Evolutionary conservation across 345 rosid genomes (phyloP).

Genomic region (Cardamine occulta): DNA sequence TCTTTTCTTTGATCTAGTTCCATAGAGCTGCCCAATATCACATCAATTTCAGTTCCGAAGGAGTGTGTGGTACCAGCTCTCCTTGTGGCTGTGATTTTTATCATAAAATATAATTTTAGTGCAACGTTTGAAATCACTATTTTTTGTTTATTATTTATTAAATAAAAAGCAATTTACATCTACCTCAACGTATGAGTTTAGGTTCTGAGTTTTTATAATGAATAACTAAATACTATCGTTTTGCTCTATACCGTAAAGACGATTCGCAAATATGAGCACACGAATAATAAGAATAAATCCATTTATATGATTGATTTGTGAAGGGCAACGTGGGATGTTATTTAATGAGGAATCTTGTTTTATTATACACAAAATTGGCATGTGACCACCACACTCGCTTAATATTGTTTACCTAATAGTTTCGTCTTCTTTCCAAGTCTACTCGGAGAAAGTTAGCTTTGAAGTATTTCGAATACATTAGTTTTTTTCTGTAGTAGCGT

Average conservation of each 20-base stretch:
- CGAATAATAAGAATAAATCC: background rate
- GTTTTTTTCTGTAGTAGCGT: background rate
- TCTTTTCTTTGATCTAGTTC: too few relatives aligned
- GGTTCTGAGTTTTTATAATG: too few relatives aligned
- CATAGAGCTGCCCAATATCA: too few relatives aligned
- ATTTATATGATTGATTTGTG: background rate
- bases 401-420: background rate
- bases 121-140: too few relatives aligned
- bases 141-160: too few relatives aligned
- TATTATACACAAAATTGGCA: conserved; percentile 26
- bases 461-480: background rate
- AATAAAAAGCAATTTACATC: too few relatives aligned
- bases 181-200: too few relatives aligned
- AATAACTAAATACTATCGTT: too few relatives aligned
- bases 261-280: background rate
- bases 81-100: too few relatives aligned
- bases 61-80: too few relatives aligned
- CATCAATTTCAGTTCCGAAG: too few relatives aligned
- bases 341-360: conserved; percentile 16
- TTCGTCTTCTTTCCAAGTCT: conserved; percentile 1
- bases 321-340: conserved; percentile 18
- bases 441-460: conserved; percentile 38
- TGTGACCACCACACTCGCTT: conserved; percentile 22
- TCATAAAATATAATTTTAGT: too few relatives aligned
- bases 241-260: background rate